A percentile compares a stretch with the other conserved stretches of the same genome.
phyloP scores from a whole-genome alignment of 192 early-diverging fungal species.

The Helicostylum pulchrum region DNA sequence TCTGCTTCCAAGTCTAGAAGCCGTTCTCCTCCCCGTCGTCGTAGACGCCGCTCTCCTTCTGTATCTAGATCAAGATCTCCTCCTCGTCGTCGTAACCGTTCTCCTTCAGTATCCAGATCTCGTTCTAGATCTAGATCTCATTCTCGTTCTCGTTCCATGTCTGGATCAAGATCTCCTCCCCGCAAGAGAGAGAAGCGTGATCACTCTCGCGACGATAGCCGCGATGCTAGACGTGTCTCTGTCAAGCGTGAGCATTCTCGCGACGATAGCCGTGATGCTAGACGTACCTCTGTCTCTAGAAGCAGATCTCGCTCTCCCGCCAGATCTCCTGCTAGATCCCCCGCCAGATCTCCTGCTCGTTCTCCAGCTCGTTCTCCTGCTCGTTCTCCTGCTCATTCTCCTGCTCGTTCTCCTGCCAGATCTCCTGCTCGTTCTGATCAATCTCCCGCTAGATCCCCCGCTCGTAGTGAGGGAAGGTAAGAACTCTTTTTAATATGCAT shows the following conservation, averaged over 20 bases:
- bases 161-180: conserved; percentile 14
- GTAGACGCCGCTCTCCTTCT: conserved; percentile 26
- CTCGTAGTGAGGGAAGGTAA: conserved; percentile 14
- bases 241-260: conserved; percentile 4
- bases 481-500: background rate
- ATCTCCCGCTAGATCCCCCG: background rate
- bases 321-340: background rate
- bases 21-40: conserved; percentile 23
- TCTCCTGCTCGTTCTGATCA: background rate
- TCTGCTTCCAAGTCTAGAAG: conserved; percentile 43
- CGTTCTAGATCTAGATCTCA: conserved; percentile 6
- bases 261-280: conserved; percentile 4
- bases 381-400: background rate
- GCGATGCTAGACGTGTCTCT: background rate
- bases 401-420: background rate
- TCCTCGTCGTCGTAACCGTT: conserved; percentile 17
- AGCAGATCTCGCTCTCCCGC: conserved; percentile 16
- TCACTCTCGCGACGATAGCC: conserved; percentile 4
- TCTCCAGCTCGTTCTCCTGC: background rate
- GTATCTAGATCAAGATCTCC: conserved; percentile 12
- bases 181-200: conserved; percentile 9
- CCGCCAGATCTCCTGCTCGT: background rate
- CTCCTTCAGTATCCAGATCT: conserved; percentile 14
- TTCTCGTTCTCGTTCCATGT: conserved; percentile 6
- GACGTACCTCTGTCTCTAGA: background rate